Base-by-base conservation (phyloP, 1,284 basidiomycete species). In the Takashimella koratensis region DNA sequence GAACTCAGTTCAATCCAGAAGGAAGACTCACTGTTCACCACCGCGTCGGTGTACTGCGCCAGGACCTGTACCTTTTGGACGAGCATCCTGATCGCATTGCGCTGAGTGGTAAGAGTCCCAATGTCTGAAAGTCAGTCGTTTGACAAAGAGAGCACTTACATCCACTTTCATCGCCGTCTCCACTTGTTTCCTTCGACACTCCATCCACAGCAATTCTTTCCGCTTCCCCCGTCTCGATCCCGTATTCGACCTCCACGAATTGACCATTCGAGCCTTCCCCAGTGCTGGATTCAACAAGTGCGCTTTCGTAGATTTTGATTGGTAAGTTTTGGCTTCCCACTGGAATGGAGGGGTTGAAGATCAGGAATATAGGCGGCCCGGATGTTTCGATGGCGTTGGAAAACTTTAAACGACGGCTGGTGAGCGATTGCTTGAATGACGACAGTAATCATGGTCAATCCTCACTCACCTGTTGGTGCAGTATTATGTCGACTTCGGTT, bases 131-230 rank as follows among this genome's bases (percentile, higher is more conserved):
- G 49, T 53, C 46, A 49, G 42, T 42, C 25, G 10, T 12, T 24
- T n/a, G n/a, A 23, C 16, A 3, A 21, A 4, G 4, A 19, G 6
- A n/a, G 22, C 13, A 71, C 73, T 62, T 55, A 76, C 76, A 61
- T 19, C 56, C 59, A 78, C 86, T 80, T 65, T 52, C 64, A 45
- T 87, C 86, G 45, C 86, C 86, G 27, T 86, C 88, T 5, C 72
- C 71, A 30, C 58, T 55, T 52, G 21, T 60, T 88, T n/a, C 91
- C 91, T 70, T 86, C 12, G 90, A 87, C 1, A 91, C 90, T 81
- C 91, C 93, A 74, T 98, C 94, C 0, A 98, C 95, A 1, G 96
- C 96, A 59, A 98, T 97, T 25, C 96, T 84, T 71, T 98, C 95
- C 5, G 96, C 95, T 76, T 98, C 96, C 24, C 95, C 95, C 0